Conservation (phyloP, 331 rosid species). For the Arachis monticola region DNA sequence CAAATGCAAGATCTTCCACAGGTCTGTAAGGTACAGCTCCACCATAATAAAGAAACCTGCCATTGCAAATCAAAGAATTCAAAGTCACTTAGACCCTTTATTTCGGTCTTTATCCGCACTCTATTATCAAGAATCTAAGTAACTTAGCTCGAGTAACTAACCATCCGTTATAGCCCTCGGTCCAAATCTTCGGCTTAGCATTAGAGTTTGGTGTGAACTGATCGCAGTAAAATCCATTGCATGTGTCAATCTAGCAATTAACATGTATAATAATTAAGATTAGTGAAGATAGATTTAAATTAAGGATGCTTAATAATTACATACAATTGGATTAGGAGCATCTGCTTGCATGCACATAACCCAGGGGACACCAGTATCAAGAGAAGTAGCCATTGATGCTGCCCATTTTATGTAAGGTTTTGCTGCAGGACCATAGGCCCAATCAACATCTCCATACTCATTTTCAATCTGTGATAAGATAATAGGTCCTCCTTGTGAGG, state of each 20-base stretch:
- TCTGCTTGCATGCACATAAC: conserved; percentile 85
- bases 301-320: conserved; percentile 15
- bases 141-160: conserved; percentile 20
- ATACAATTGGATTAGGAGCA: conserved; percentile 87
- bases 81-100: too few species aligned
- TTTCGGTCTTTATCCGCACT: too few species aligned
- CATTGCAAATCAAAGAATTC: conserved; percentile 6
- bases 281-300: not conserved
- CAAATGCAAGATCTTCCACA: conserved; percentile 78
- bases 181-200: conserved; percentile 79
- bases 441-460: conserved; percentile 72
- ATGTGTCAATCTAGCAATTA: conserved; percentile 63
- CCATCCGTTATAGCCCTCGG: conserved; percentile 87
- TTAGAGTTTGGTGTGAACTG: conserved; percentile 75
- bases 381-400: conserved; percentile 77
- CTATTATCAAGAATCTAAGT: too few species aligned
- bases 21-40: conserved; percentile 73
- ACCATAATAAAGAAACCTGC: conserved; percentile 73
- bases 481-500: conserved; percentile 87
- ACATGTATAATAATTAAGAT: conserved; percentile 25
- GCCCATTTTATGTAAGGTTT: conserved; percentile 75
- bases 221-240: conserved; percentile 88
- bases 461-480: conserved; percentile 91
- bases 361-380: conserved; percentile 95
- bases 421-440: conserved; percentile 63